These are phyloP conservation scores for Ceratocystis destructans DNA, from an alignment of 2,329 filamentous ascomycete genomes.

Conservation along the genomic window DNA sequence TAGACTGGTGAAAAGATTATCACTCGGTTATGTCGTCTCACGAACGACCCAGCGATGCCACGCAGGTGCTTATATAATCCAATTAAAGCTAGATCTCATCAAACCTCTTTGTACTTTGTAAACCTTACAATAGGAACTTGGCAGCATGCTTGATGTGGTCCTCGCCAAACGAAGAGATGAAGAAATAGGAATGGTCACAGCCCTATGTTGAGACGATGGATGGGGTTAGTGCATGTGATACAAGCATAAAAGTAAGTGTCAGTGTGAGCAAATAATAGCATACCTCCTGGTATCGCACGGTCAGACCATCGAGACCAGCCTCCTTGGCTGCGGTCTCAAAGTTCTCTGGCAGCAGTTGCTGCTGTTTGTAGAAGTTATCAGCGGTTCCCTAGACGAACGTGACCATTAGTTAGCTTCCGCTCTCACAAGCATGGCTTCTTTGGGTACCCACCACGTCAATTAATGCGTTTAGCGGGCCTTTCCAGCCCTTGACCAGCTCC, in stretches of 20 bases:
- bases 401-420: background rate
- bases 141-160: conserved; percentile 88
- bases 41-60: background rate
- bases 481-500: conserved; percentile 68
- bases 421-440: background rate
- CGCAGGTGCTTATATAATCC: background rate
- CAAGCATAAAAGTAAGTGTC: background rate
- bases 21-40: background rate
- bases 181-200: conserved; percentile 97
- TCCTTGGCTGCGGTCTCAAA: conserved; percentile 67
- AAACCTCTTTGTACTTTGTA: too few relatives aligned
- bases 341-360: conserved; percentile 88
- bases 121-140: conserved; percentile 50
- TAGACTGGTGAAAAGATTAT: too few relatives aligned
- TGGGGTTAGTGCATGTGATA: background rate
- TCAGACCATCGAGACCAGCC: conserved; percentile 57
- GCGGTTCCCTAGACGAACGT: conserved; percentile 53
- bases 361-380: conserved; percentile 93
- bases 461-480: conserved; percentile 56
- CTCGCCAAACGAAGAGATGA: conserved; percentile 78
- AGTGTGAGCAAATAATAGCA: conserved; percentile 21
- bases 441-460: conserved; percentile 63
- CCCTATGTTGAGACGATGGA: conserved; percentile 34
- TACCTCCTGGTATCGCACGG: conserved; percentile 68
- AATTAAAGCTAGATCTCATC: background rate